phyloP scores from a whole-genome alignment of 2,329 filamentous ascomycete species.

The Phymatotrichopsis omnivora region DNA sequence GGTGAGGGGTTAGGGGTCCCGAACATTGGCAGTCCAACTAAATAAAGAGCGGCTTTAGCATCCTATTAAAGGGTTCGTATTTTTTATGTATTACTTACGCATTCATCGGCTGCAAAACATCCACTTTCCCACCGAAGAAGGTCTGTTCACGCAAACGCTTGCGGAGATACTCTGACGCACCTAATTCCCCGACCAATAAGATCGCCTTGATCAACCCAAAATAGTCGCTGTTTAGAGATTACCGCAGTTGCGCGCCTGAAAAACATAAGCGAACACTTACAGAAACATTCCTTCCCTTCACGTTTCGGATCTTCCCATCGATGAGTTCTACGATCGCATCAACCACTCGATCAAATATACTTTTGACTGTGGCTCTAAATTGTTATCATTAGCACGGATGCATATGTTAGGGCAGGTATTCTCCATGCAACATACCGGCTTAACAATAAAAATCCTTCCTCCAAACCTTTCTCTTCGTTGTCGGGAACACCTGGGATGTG shows the following conservation, averaged over 20 bases:
- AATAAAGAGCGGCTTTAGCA: not conserved
- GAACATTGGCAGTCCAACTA: constrained; percentile 20
- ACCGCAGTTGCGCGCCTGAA: too few species aligned
- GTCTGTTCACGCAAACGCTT: constrained; percentile 5
- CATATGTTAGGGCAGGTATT: too few species aligned
- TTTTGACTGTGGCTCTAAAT: too few species aligned
- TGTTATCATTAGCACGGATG: too few species aligned
- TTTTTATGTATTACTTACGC: constrained; percentile 7
- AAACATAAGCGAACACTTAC: too few species aligned
- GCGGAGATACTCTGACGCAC: constrained; percentile 20
- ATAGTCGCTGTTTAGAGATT: too few species aligned
- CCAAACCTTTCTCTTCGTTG: too few species aligned
- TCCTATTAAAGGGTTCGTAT: not conserved
- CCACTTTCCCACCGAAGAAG: not conserved
- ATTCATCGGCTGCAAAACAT: constrained; percentile 14
- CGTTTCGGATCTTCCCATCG: constrained; percentile 27
- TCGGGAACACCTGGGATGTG: too few species aligned
- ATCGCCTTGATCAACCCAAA: constrained; percentile 21
- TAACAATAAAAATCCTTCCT: too few species aligned
- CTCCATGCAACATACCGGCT: too few species aligned
- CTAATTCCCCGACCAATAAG: constrained; percentile 23
- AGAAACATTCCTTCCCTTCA: constrained; percentile 17
- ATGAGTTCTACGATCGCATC: constrained; percentile 27
- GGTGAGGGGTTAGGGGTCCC: too few species aligned
- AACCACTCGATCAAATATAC: constrained; percentile 30